These are phyloP conservation scores for Fragaria nilgerrensis DNA, from an alignment of 306 rosid genomes.

Conservation along the genomic window DNA sequence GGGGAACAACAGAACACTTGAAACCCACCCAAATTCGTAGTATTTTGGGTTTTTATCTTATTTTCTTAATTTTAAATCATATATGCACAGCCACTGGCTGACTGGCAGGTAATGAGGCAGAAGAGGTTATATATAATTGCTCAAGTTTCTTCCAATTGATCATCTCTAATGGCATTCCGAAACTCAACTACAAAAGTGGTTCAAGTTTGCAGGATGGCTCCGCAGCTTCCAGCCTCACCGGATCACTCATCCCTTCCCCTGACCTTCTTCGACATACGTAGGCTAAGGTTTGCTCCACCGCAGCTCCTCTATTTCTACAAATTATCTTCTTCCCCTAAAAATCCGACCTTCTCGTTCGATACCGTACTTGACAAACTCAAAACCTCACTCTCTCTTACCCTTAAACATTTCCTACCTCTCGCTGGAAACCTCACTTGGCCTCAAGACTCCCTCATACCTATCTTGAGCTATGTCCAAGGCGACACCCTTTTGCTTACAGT, in stretches of 20 bases:
- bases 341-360: neutral
- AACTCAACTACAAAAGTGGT: neutral
- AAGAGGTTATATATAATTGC: no score
- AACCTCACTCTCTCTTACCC: slow-evolving; percentile 54
- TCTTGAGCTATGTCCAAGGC: neutral
- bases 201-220: slow-evolving; percentile 8
- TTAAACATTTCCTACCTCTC: slow-evolving; percentile 47
- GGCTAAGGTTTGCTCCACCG: slow-evolving; percentile 9
- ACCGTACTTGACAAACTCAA: slow-evolving; percentile 30
- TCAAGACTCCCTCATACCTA: neutral
- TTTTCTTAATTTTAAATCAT: no score
- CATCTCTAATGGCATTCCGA: neutral
- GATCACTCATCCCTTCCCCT: slow-evolving; percentile 11
- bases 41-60: no score
- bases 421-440: neutral
- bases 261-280: slow-evolving; percentile 9
- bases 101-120: no score
- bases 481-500: neutral
- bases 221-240: neutral
- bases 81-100: no score
- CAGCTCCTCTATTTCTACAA: slow-evolving; percentile 40
- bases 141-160: no score
- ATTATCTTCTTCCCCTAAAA: slow-evolving; percentile 9
- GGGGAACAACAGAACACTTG: no score
- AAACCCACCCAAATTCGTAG: no score